These are phyloP conservation scores for Candida ortonii DNA, from an alignment of 805 yeast species.

Conservation along the genomic window DNA sequence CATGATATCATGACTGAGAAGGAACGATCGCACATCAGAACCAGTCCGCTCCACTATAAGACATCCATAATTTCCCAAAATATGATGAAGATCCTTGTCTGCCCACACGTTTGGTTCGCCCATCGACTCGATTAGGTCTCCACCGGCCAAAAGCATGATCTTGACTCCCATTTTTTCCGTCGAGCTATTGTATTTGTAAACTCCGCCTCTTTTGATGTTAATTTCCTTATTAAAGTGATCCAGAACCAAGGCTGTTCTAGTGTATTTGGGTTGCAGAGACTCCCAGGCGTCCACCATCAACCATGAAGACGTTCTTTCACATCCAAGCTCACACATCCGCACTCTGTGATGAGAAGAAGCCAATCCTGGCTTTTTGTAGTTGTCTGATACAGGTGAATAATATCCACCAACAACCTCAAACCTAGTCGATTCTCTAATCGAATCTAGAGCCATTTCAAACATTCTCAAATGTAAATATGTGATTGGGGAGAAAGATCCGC, in stretches of 20 bases:
- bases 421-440: conserved; percentile 84
- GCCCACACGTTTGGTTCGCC: conserved; percentile 99
- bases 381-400: conserved; percentile 91
- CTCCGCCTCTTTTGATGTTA: conserved; percentile 86
- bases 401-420: conserved; percentile 97
- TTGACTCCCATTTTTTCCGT: conserved; percentile 67
- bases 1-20: conserved; percentile 93
- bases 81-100: conserved; percentile 90
- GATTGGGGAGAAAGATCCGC: conserved; percentile 95
- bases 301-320: conserved; percentile 96
- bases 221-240: conserved; percentile 97
- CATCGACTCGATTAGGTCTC: conserved; percentile 96
- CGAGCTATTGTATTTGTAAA: conserved; percentile 54
- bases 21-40: conserved; percentile 87
- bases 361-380: conserved; percentile 88
- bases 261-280: conserved; percentile 83
- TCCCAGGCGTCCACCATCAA: conserved; percentile 99
- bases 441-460: conserved; percentile 98
- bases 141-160: conserved; percentile 95
- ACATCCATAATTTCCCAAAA: conserved; percentile 94
- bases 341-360: conserved; percentile 90
- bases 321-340: conserved; percentile 96
- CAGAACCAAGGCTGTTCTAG: conserved; percentile 90
- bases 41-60: conserved; percentile 96
- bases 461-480: conserved; percentile 92